Evolutionary conservation across 2,329 filamentous ascomycete genomes (phyloP), one percentile per base, ranked within the genome.

Genomic region (Fusarium beomiforme): DNA sequence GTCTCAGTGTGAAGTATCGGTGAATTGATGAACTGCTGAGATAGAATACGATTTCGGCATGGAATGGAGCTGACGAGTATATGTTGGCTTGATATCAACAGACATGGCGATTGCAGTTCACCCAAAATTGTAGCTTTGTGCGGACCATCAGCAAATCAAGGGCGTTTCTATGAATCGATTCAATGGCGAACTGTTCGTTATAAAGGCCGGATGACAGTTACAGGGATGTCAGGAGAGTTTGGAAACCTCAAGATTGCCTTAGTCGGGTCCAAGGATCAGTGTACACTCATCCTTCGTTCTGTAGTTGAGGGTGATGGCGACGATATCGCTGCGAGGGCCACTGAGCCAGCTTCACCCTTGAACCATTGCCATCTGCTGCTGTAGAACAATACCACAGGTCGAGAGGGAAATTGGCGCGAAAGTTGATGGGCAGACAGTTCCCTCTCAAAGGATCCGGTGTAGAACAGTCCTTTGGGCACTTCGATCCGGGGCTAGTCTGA

Each of bases 231-330:
- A 17, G 77, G 80, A 1, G 82, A 79, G 47, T 81, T 81, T 11
- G 87, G 75, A 67, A 88, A 88, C 5, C 85, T 85, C 46, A 79
- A 76, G 10, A 76, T 76, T 78, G 8, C 4, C 11, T 10, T 8
- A 66, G 60, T 12, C 5, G 10, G 21, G 8, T n/a, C 4, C 49
- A 13, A 3, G 7, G 6, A 7, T 10, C 3, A 14, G 10, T 8
- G 13, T 8, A 2, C 12, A 59, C 29, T 47, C 46, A 77, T 72
- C 59, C 24, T 79, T 77, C 1, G 72, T 74, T 19, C 74, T 74
- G 47, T 77, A 77, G 64, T 79, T 77, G 9, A 76, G 64, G 1
- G 66, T 59, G n/a, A 79, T 71, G 6, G 63, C 74, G 4, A 78
- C 64, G 12, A 76, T 71, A 31, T 79, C 72, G 41, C 75, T 6